Percentiles rank a stretch among this genome's conserved stretches.
These are phyloP conservation scores for Penicillium sp. DNA, from an alignment of 2,329 filamentous ascomycete genomes.

Conservation along the genomic window DNA sequence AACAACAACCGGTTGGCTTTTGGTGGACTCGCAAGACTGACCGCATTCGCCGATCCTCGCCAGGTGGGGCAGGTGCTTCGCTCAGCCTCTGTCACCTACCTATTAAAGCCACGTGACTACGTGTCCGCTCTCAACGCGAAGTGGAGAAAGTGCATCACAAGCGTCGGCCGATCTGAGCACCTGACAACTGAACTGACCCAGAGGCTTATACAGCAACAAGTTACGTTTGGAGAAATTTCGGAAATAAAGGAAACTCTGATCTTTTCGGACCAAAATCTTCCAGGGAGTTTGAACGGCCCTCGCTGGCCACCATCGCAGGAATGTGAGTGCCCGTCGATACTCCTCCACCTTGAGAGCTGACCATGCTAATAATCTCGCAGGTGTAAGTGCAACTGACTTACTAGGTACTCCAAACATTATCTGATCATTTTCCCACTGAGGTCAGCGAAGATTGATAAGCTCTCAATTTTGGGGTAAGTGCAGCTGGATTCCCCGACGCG, in stretches of 20 bases:
- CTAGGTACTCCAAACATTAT: neutral
- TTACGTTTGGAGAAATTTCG: neutral
- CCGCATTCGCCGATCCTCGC: conserved; percentile 16
- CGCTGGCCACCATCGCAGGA: conserved; percentile 7
- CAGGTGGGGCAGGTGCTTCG: conserved; percentile 18
- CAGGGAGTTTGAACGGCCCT: neutral
- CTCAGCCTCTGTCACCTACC: neutral
- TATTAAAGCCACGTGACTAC: conserved; percentile 24
- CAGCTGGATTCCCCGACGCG: neutral
- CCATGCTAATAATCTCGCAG: conserved; percentile 25
- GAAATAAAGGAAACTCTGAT: neutral
- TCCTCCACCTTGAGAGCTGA: conserved; percentile 3
- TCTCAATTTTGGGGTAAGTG: conserved; percentile 74
- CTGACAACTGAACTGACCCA: neutral
- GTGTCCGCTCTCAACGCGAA: conserved; percentile 25
- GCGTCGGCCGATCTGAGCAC: conserved; percentile 16
- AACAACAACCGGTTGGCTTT: neutral
- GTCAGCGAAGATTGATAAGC: conserved; percentile 80
- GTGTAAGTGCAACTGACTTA: conserved; percentile 32
- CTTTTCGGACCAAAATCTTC: neutral
- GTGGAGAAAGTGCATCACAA: conserved; percentile 23
- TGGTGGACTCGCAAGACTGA: neutral
- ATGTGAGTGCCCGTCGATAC: conserved; percentile 21
- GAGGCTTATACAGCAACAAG: neutral
- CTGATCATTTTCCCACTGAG: conserved; percentile 7